phyloP scores from a whole-genome alignment of 2,329 filamentous ascomycete genomes.

The Acarospora socialis region DNA sequence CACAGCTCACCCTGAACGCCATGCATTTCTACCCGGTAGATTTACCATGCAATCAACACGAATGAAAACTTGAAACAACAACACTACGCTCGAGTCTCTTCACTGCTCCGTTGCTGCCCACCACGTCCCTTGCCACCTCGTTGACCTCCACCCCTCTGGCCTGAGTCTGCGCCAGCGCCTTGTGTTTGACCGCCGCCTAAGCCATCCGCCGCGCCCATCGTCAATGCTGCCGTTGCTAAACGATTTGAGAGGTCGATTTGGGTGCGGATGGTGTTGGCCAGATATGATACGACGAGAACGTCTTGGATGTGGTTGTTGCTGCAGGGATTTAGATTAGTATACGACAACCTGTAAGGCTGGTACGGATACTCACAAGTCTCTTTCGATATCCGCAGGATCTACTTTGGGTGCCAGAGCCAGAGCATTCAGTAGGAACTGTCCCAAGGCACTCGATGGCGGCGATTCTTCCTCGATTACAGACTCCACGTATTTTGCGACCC shows the following conservation, averaged over 20 bases:
- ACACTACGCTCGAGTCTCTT: too few relatives aligned
- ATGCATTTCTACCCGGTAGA: background rate
- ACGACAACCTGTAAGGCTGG: slow-evolving; percentile 1
- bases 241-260: slow-evolving; percentile 97
- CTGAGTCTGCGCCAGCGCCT: slow-evolving; percentile 14
- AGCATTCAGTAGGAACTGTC: slow-evolving; percentile 89
- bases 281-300: slow-evolving; percentile 92
- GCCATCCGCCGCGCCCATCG: slow-evolving; percentile 37
- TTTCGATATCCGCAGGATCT: slow-evolving; percentile 75
- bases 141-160: slow-evolving; percentile 21
- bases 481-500: slow-evolving; percentile 82
- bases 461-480: slow-evolving; percentile 80
- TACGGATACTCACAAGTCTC: slow-evolving; percentile 63
- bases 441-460: slow-evolving; percentile 76
- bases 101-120: too few relatives aligned
- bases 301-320: slow-evolving; percentile 99
- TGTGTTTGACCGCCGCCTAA: slow-evolving; percentile 15
- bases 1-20: slow-evolving; percentile 1
- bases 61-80: too few relatives aligned
- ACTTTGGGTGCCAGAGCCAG: slow-evolving; percentile 92
- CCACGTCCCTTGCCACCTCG: slow-evolving; percentile 28
- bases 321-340: slow-evolving; percentile 21
- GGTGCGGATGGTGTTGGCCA: slow-evolving; percentile 96
- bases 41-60: too few relatives aligned
- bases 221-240: slow-evolving; percentile 64